A percentile compares a stretch with the other conserved stretches of the same genome.
Evolutionary conservation across 176 grass and related monocot species (phyloP).

Genomic region (Tuctoria greenei): DNA sequence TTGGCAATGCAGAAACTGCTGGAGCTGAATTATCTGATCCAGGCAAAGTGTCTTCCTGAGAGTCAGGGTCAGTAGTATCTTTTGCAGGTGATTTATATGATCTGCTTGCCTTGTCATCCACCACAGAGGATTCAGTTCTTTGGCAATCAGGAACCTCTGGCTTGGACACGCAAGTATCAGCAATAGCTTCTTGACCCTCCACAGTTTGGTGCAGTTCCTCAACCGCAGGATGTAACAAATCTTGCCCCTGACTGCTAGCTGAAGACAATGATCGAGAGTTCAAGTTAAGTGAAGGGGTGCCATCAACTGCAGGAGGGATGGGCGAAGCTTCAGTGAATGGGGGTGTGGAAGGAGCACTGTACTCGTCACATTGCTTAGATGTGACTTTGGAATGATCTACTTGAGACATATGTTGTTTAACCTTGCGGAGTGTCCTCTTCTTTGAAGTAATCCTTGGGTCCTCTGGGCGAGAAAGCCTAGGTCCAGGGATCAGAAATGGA

Average conservation of each 20-base stretch:
- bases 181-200: conserved; percentile 33
- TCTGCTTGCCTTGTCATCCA: conserved; percentile 21
- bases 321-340: conserved; percentile 29
- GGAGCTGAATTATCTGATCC: conserved; percentile 29
- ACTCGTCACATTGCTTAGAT: conserved; percentile 21
- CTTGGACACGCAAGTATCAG: neutral
- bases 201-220: conserved; percentile 33
- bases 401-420: conserved; percentile 34
- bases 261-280: conserved; percentile 56
- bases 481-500: conserved; percentile 68
- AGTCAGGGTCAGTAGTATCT: conserved; percentile 10
- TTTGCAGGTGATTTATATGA: conserved; percentile 14
- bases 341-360: conserved; percentile 15
- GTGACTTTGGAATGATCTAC: conserved; percentile 25
- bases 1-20: conserved; percentile 23
- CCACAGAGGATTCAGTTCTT: neutral
- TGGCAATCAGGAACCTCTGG: conserved; percentile 34
- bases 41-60: neutral
- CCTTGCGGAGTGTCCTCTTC: conserved; percentile 51
- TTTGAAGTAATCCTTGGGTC: conserved; percentile 76
- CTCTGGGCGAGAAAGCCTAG: conserved; percentile 58
- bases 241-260: conserved; percentile 26
- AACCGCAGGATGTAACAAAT: conserved; percentile 21
- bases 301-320: conserved; percentile 1
- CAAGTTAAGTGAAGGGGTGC: conserved; percentile 36